Percentiles rank a stretch among this genome's conserved stretches.
These are phyloP conservation scores for Pseudofabraea citricarpa DNA, from an alignment of 2,329 filamentous ascomycete species.

Conservation along the genomic window DNA sequence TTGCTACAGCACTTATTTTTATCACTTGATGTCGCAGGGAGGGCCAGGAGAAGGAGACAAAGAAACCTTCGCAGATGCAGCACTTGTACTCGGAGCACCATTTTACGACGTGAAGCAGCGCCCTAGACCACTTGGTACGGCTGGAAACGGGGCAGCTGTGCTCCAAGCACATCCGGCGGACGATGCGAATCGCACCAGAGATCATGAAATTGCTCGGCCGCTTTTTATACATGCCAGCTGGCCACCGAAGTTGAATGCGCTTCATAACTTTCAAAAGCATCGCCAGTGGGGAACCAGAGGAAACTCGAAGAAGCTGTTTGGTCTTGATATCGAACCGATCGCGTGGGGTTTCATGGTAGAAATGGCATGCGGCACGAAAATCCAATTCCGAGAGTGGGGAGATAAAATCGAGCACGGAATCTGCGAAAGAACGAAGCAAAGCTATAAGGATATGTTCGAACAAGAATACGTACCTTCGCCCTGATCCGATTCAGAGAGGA, in stretches of 20 bases:
- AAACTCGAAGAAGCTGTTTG: conserved; percentile 5
- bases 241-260: conserved; percentile 14
- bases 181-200: conserved; percentile 2
- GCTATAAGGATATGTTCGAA: conserved; percentile 13
- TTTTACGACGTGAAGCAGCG: conserved; percentile 28
- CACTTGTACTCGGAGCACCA: conserved; percentile 31
- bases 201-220: background rate
- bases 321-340: conserved; percentile 11
- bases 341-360: conserved; percentile 18
- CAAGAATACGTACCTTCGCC: conserved; percentile 5
- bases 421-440: conserved; percentile 10
- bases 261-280: conserved; percentile 5
- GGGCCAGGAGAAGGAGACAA: conserved; percentile 45
- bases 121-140: conserved; percentile 7
- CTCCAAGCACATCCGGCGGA: conserved; percentile 11
- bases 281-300: conserved; percentile 13
- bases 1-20: conserved; percentile 30
- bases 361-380: conserved; percentile 13
- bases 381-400: conserved; percentile 13
- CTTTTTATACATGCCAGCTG: conserved; percentile 17
- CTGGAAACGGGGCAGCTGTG: conserved; percentile 6
- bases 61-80: conserved; percentile 43
- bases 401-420: conserved; percentile 7
- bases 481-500: no score
- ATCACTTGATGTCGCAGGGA: conserved; percentile 29